Base-by-base conservation (phyloP, 2,329 filamentous ascomycete species). In the Fusarium longipes region DNA sequence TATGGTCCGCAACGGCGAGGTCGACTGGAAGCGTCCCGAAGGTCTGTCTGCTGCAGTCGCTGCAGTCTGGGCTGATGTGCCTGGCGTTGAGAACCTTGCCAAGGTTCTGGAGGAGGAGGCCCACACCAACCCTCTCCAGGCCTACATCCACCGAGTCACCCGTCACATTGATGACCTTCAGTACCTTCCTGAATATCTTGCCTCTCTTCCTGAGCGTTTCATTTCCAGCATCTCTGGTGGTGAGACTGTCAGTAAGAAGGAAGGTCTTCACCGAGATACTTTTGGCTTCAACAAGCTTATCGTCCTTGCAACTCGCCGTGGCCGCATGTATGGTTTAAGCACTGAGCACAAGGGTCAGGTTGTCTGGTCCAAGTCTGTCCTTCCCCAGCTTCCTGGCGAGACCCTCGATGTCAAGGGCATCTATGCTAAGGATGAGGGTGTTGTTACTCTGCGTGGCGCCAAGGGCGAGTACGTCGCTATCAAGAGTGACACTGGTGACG, bases 221-320 rank as follows among this genome's bases (percentile, higher is more conserved):
- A 73, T 93, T 4, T 86, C 86, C 63, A 90, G 87, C 67, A 82
- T 93, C 17, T 75, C 89, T 10, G 87, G 88, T 30, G 86, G 86
- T 1, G 83, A 85, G 10, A 80, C 83, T 17, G 73, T 78, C 1
- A 78, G 75, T 14, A 78, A 79, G 20, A 79, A 79, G 20, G 77
- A 81, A 27, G 82, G 82, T 8, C 81, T 90, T n/a, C 80, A 82
- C 18, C 84, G 88, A 17, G 91, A 96, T 72, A 87, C 84, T 36
- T 98, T 98, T 77, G 95, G 95, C 6, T 95, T 97, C 79, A 90
- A 92, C 77, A 97, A 97, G 79, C 82, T 95, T 30, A 86, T 94
- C 8, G 83, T 97, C 57, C 82, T 97, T 49, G 93, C 91, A 8
- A 97, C 94, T 3, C 85, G 87, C 54, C 89, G 89, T 57, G 94